Conservation (phyloP, 169 alveolate species). For the Plasmodium yoelii region DNA sequence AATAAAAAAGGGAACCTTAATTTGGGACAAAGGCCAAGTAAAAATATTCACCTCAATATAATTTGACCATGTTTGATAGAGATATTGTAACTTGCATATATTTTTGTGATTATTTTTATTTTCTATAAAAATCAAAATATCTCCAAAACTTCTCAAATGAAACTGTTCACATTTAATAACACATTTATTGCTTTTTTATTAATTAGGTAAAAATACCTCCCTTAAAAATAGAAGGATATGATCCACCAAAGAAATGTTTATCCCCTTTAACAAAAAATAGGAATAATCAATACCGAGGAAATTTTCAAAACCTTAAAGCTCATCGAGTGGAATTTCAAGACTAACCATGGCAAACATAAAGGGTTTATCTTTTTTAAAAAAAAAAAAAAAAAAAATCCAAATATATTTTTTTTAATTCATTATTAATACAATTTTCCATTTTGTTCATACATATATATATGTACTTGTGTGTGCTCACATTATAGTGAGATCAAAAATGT, state of each 20-base stretch:
- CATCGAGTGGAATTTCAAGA: slow-evolving; percentile 73
- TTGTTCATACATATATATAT: no score
- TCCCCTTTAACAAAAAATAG: slow-evolving; percentile 77
- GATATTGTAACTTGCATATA: no score
- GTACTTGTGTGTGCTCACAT: no score
- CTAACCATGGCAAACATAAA: not conserved
- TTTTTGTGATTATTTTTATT: no score
- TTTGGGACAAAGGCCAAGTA: slow-evolving; percentile 91
- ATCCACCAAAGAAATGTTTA: slow-evolving; percentile 84
- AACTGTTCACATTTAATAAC: no score
- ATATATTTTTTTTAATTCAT: no score
- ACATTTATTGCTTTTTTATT: not conserved
- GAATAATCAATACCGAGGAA: slow-evolving; percentile 64
- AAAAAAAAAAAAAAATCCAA: not conserved
- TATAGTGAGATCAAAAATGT: no score
- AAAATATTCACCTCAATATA: no score
- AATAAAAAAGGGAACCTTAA: slow-evolving; percentile 86
- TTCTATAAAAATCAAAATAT: no score
- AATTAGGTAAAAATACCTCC: slow-evolving; percentile 86
- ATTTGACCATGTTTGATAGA: no score
- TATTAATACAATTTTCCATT: no score
- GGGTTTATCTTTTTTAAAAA: not conserved
- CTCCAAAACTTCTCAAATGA: no score
- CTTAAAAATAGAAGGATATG: slow-evolving; percentile 83
- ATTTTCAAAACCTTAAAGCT: slow-evolving; percentile 37